Evolutionary conservation across 345 rosid species (phyloP).

Genomic region (Populus nigra): DNA sequence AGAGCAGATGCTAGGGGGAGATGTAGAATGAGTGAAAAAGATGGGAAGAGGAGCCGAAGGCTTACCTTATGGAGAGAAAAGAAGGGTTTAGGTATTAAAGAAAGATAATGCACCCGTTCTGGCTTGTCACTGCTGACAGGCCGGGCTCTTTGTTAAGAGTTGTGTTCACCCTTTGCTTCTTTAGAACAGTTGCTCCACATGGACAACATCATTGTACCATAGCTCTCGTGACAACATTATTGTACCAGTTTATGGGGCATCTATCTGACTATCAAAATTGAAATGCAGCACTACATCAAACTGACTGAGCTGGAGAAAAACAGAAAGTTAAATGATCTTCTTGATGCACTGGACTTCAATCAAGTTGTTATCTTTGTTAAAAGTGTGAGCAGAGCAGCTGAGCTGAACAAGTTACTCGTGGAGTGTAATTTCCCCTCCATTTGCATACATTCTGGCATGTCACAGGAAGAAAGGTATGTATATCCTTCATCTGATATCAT

Average conservation of each 20-base stretch:
- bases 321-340: conserved; percentile 92
- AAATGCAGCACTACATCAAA: conserved; percentile 93
- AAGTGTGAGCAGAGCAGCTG: conserved; percentile 93
- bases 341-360: conserved; percentile 97
- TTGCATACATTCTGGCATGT: conserved; percentile 98
- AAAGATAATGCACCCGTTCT: not conserved
- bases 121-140: not conserved
- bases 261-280: not conserved
- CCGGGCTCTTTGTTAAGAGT: not conserved
- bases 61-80: not conserved
- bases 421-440: conserved; percentile 98
- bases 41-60: not conserved
- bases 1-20: not conserved
- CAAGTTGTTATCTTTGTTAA: conserved; percentile 97
- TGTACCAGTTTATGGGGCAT: not conserved
- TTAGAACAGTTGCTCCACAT: not conserved
- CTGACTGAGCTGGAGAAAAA: conserved; percentile 92
- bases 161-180: not conserved
- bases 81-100: not conserved
- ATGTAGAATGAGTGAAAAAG: not conserved
- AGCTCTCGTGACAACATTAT: not conserved
- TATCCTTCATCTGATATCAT: not conserved
- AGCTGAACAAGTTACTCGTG: conserved; percentile 85
- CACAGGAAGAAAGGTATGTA: conserved; percentile 91
- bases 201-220: not conserved